phyloP scores from a whole-genome alignment of 257 asterid genomes.

The Solanum phureja region DNA sequence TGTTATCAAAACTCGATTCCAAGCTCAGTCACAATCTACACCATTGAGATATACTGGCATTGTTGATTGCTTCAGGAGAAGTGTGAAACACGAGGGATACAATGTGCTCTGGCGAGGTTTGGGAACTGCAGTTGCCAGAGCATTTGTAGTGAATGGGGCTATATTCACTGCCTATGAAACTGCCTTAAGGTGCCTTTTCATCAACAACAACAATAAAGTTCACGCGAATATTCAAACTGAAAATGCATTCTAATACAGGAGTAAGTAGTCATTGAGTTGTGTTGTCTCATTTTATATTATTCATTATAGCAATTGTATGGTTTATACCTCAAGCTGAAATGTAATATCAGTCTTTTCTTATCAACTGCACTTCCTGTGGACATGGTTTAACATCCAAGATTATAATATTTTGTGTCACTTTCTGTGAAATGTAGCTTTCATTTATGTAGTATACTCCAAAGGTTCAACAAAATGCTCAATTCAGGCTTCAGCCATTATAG shows the following conservation, averaged over 20 bases:
- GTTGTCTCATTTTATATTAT: background rate
- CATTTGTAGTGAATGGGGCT: slow-evolving; percentile 68
- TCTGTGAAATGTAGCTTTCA: background rate
- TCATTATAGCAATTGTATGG: background rate
- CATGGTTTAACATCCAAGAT: slow-evolving; percentile 4
- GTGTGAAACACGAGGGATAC: slow-evolving; percentile 51
- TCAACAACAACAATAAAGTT: background rate
- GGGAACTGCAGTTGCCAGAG: slow-evolving; percentile 65
- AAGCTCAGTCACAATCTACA: slow-evolving; percentile 32
- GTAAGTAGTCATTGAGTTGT: background rate
- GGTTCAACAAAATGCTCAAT: background rate
- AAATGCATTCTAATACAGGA: slow-evolving; percentile 10
- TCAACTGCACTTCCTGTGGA: slow-evolving; percentile 52
- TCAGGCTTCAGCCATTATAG: background rate
- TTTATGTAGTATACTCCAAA: background rate
- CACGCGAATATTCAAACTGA: slow-evolving; percentile 19
- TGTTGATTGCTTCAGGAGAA: slow-evolving; percentile 37
- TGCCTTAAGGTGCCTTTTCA: slow-evolving; percentile 41
- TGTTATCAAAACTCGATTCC: slow-evolving; percentile 64
- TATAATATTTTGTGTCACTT: background rate
- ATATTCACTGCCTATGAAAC: slow-evolving; percentile 66
- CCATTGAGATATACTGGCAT: slow-evolving; percentile 33
- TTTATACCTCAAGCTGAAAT: slow-evolving; percentile 15
- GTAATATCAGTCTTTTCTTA: slow-evolving; percentile 42
- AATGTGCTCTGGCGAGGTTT: slow-evolving; percentile 71